Conservation (phyloP, 2,329 filamentous ascomycete genomes). For the Volutella citrinella region DNA sequence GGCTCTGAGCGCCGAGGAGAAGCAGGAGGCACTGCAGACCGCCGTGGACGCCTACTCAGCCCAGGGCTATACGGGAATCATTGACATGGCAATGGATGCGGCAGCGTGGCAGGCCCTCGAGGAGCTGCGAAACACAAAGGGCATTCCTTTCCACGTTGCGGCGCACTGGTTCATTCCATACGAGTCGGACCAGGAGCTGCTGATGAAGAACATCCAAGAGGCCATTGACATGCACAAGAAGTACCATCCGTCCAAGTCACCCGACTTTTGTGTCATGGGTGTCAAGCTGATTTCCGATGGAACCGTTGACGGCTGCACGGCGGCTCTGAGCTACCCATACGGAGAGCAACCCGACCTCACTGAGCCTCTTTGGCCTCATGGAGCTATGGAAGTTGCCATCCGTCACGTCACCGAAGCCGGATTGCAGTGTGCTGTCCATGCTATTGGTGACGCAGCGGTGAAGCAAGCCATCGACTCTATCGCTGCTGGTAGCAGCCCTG, state of each 20-base stretch:
- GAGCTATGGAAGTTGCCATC: constrained; percentile 52
- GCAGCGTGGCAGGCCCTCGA: constrained; percentile 42
- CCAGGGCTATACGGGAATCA: constrained; percentile 46
- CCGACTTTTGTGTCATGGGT: constrained; percentile 46
- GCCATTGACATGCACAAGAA: constrained; percentile 38
- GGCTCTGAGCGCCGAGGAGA: constrained; percentile 38
- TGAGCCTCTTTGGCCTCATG: constrained; percentile 49
- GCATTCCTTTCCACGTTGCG: constrained; percentile 40
- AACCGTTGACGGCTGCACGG: constrained; percentile 63
- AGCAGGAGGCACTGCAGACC: constrained; percentile 37
- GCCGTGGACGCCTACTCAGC: constrained; percentile 43
- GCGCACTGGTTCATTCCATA: constrained; percentile 44
- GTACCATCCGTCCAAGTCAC: constrained; percentile 23
- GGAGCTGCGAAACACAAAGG: constrained; percentile 29
- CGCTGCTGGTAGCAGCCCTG: constrained; percentile 38
- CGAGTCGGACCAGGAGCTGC: constrained; percentile 28
- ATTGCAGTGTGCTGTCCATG: constrained; percentile 62
- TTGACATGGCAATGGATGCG: constrained; percentile 55
- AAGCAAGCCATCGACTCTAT: constrained; percentile 56
- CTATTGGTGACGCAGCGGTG: constrained; percentile 61
- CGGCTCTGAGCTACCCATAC: constrained; percentile 58
- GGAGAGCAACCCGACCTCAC: constrained; percentile 44
- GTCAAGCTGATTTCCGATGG: constrained; percentile 66
- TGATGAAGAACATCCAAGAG: constrained; percentile 40
- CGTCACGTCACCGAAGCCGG: constrained; percentile 49